Evolutionary conservation across 495 filamentous ascomycete genomes (phyloP), one percentile per base, ranked within the genome.

Genomic region (Apodospora peruviana): DNA sequence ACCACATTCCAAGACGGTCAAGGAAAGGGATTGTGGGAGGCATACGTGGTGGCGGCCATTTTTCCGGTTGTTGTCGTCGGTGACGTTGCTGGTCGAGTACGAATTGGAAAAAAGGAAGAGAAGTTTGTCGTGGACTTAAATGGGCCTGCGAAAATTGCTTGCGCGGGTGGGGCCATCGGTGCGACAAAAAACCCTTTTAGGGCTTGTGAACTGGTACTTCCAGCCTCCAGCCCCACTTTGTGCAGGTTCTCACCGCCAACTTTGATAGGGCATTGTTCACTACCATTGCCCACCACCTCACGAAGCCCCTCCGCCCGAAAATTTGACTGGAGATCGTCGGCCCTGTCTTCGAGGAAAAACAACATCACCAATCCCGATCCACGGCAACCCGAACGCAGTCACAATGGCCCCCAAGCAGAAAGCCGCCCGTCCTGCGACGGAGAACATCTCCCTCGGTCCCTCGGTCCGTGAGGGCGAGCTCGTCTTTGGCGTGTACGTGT

Each of bases 371-470:
- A 61, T 38, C 20, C 19, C 27, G 24, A 29, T 42, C 37, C 51
- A 37, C 43, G 43, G 48, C 29, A 47, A 58, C 46, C 60, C 35
- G 51, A 61, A 51, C 47, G 56, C 50, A 57, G 62, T 61, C 74
- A 85, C 64, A 66, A 89, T 89, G 86, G 75, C 87, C 74, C 86
- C 86, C 65, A 93, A 94, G 84, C n/a, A n/a, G n/a, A 91, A 90
- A 74, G 74, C 82, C 66, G 71, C 78, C 71, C 81, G 85, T 61
- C 79, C 79, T 55, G 76, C 78, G 43, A 82, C 90, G 73, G 94
- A 98, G 83, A 98, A 98, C 78, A 89, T 98, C 81, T 90, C 89
- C 75, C 87, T 98, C 57, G 93, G 93, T 58, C 93, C 93, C 63
- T 88, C 94, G 74, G 39, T 65, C 51, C 52, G 62, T 36, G 62